phyloP scores from a whole-genome alignment of 805 yeast genomes.

The Nakazawaea wickerhamii region DNA sequence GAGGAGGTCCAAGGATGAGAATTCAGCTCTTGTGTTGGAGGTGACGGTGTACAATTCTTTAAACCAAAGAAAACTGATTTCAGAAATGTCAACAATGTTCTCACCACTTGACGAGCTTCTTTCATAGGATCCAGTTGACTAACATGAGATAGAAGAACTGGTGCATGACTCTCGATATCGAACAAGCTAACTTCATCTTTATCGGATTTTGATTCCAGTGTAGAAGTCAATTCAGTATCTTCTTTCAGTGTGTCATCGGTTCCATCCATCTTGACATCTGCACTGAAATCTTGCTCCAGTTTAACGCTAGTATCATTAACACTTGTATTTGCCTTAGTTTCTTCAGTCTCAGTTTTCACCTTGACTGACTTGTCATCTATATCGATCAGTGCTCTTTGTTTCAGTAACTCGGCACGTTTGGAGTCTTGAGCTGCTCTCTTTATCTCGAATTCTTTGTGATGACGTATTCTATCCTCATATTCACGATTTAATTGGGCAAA shows the following conservation, averaged over 20 bases:
- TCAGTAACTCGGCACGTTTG: slow-evolving; percentile 30
- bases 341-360: slow-evolving; percentile 17
- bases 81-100: slow-evolving; percentile 83
- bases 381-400: slow-evolving; percentile 21
- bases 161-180: slow-evolving; percentile 43
- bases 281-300: slow-evolving; percentile 5
- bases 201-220: background rate
- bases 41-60: slow-evolving; percentile 84
- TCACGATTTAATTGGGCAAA: slow-evolving; percentile 72
- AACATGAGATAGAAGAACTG: slow-evolving; percentile 54
- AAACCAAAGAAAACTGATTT: slow-evolving; percentile 87
- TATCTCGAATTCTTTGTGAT: slow-evolving; percentile 49
- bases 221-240: slow-evolving; percentile 14
- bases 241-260: slow-evolving; percentile 5
- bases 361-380: too few relatives aligned
- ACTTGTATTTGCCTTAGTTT: too few relatives aligned
- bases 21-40: slow-evolving; percentile 44
- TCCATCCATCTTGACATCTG: slow-evolving; percentile 7
- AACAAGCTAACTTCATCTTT: slow-evolving; percentile 30
- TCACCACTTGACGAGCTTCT: slow-evolving; percentile 83
- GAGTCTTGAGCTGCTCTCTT: slow-evolving; percentile 37
- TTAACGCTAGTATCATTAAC: slow-evolving; percentile 17
- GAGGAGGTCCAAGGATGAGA: slow-evolving; percentile 75
- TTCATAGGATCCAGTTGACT: slow-evolving; percentile 64
- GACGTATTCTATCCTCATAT: slow-evolving; percentile 57